Evolutionary conservation across 73 alveolate genomes (phyloP).

Genomic region (Urostyla sp.): DNA sequence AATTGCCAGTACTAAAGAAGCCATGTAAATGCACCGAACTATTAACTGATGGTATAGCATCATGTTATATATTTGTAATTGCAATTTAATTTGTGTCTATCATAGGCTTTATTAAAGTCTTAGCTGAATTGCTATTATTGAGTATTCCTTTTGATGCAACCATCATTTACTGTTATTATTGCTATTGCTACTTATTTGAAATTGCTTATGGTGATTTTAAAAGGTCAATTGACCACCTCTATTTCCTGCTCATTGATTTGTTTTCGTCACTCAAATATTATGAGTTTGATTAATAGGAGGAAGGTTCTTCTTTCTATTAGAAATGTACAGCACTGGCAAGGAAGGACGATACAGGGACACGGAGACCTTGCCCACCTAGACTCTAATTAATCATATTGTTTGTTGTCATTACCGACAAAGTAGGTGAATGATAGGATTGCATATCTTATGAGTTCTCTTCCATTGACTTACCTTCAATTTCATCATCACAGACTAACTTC

Average conservation of each 20-base stretch:
- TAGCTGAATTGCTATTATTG: no score
- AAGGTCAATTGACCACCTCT: conserved; percentile 21
- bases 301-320: neutral
- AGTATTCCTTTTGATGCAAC: no score
- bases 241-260: neutral
- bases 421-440: conserved; percentile 12
- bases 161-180: no score
- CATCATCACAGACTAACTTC: conserved; percentile 37
- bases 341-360: conserved; percentile 40
- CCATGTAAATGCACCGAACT: neutral
- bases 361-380: no score
- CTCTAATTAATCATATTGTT: no score
- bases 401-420: conserved; percentile 5
- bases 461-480: conserved; percentile 27
- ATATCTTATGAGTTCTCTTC: conserved; percentile 12
- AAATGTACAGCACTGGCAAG: conserved; percentile 2
- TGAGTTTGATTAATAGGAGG: neutral
- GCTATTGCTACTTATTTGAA: neutral
- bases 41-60: neutral
- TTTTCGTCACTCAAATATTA: no score
- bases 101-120: no score
- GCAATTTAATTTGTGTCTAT: neutral
- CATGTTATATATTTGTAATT: neutral
- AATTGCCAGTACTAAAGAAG: conserved; percentile 18
- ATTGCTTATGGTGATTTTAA: no score